Base-by-base conservation (phyloP, 2,329 filamentous ascomycete genomes). In the Fusarium sp. region DNA sequence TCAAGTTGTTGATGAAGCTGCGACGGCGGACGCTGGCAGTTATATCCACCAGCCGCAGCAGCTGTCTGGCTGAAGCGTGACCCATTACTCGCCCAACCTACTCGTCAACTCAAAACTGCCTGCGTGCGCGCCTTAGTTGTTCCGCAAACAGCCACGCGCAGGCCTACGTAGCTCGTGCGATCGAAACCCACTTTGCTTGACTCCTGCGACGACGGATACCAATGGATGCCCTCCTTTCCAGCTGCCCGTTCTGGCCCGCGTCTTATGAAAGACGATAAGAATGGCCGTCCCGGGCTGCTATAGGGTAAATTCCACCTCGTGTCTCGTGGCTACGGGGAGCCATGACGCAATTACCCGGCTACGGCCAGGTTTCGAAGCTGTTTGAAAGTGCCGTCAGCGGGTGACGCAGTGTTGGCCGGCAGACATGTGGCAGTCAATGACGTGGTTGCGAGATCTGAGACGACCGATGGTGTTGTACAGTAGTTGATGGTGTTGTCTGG, bases 41-140 rank as follows among this genome's bases (percentile, higher is more conserved):
- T 73, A 75, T 75, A 75, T 58, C 57, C 60, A 65, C 51, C 59
- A 60, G 41, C 18, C 41, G 47, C 55, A 65, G 59, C 23, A 23
- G 23, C 23, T 23, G 23, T 63, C 44, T 57, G 60, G 57, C 66
- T 70, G 66, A 66, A 62, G 73, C 73, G 73, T 75, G 71, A 75
- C 73, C 62, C 70, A 59, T 62, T 54, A 44, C 44, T 34, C 31
- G 23, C 23, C 23, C 23, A 23, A 23, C 23, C 31, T 34, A 34
- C 23, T 23, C 23, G 23, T 23, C 31, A 62, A 64, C 55, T 60
- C 57, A 66, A 58, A 62, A 47, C 37, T 51, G 23, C 13, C 37
- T 39, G 48, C 48, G 16, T n/a, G 34, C 34, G 18, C 18, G 48
- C 34, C 10, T 18, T 51, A 34, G 31, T 51, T 51, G 48, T 51